Evolutionary conservation across 139 green algal genomes (phyloP).

Genomic region (Edaphochlamys debaryana): DNA sequence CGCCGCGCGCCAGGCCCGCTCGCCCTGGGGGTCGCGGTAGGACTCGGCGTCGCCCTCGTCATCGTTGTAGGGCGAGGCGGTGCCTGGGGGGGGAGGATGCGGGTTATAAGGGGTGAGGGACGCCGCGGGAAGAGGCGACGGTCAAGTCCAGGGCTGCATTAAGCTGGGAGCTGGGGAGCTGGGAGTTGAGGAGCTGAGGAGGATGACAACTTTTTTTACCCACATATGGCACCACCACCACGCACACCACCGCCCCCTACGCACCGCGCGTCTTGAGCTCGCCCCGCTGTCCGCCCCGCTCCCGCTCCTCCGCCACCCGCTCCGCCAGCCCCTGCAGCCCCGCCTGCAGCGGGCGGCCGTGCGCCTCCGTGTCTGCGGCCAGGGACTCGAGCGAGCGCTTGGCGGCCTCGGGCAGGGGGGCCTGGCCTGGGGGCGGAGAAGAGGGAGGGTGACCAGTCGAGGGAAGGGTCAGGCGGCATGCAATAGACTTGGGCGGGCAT

Average conservation of each 20-base stretch:
- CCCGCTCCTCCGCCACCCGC: slow-evolving; percentile 29
- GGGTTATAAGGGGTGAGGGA: too few species aligned
- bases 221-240: too few species aligned
- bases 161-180: too few species aligned
- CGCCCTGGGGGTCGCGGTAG: slow-evolving; percentile 20
- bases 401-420: slow-evolving; percentile 11
- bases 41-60: neutral
- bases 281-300: neutral
- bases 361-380: neutral
- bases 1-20: neutral
- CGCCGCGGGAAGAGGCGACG: too few species aligned
- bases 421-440: slow-evolving; percentile 17
- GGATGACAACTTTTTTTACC: too few species aligned
- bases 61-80: neutral
- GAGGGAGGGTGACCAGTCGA: too few species aligned
- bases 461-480: too few species aligned
- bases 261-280: slow-evolving; percentile 11
- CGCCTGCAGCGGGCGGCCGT: neutral
- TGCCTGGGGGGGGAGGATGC: neutral
- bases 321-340: neutral
- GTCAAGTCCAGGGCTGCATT: too few species aligned
- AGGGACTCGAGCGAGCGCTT: neutral
- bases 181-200: too few species aligned
- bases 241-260: too few species aligned
- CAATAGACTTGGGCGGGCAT: too few species aligned